Conservation (phyloP, 345 rosid species). For the Euclidium syriacum region DNA sequence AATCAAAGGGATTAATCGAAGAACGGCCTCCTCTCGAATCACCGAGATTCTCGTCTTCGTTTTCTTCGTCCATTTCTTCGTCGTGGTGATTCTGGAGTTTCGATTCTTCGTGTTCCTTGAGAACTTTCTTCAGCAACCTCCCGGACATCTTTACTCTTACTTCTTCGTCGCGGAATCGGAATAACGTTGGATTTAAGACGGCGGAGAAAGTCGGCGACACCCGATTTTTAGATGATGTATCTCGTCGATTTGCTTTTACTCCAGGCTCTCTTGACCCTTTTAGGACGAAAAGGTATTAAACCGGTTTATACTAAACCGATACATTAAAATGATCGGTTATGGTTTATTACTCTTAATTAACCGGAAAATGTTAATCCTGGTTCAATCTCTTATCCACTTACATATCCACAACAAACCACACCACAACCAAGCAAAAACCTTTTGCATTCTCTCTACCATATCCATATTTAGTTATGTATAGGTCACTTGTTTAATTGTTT, state of each 20-base stretch:
- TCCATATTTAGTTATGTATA: neutral
- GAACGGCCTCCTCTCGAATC: conserved; percentile 31
- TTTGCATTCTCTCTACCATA: conserved; percentile 4
- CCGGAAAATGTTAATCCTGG: too few relatives aligned
- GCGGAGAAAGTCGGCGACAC: conserved; percentile 25
- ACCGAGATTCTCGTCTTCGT: conserved; percentile 21
- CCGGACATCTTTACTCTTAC: conserved; percentile 46
- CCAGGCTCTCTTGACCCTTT: neutral
- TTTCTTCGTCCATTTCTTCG: conserved; percentile 35
- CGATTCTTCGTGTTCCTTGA: conserved; percentile 64
- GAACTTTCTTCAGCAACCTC: conserved; percentile 67
- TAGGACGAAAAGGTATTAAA: neutral
- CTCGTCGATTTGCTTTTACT: neutral
- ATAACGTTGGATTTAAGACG: conserved; percentile 6
- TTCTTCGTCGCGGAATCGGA: neutral
- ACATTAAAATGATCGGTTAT: too few relatives aligned
- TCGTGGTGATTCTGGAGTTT: conserved; percentile 28
- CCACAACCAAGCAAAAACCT: conserved; percentile 25
- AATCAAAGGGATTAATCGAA: conserved; percentile 64
- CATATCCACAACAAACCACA: conserved; percentile 25
- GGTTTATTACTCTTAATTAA: too few relatives aligned
- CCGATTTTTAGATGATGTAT: conserved; percentile 9
- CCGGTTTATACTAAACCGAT: conserved; percentile 3
- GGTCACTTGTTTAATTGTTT: neutral
- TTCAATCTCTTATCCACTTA: too few relatives aligned